Conservation (phyloP, 345 rosid genomes). For the Populus davidiana region DNA sequence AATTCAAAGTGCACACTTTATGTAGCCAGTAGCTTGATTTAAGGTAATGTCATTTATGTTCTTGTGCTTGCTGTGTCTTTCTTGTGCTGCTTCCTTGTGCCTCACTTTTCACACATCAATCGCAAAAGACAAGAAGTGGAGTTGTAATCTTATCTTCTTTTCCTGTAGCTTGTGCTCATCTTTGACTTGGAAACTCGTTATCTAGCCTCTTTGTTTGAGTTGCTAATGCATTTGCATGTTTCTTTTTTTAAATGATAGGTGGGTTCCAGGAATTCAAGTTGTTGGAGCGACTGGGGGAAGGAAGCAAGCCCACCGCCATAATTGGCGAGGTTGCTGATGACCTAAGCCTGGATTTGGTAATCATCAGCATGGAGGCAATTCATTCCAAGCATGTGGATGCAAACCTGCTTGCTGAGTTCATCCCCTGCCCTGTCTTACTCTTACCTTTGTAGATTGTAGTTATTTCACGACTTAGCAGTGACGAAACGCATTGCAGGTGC, state of each 20-base stretch:
- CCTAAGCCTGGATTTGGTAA: slow-evolving; percentile 73
- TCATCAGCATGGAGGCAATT: slow-evolving; percentile 95
- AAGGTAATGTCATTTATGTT: background rate
- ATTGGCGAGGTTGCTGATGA: slow-evolving; percentile 98
- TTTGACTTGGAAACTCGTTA: background rate
- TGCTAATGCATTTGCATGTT: background rate
- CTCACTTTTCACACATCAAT: background rate
- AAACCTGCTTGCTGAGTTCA: slow-evolving; percentile 84
- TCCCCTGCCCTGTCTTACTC: slow-evolving; percentile 90
- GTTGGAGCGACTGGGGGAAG: slow-evolving; percentile 85
- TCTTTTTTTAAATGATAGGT: slow-evolving; percentile 29
- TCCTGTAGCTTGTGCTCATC: slow-evolving; percentile 3
- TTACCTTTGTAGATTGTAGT: slow-evolving; percentile 51
- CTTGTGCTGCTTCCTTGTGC: no score
- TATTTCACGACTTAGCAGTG: background rate
- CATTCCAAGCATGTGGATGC: slow-evolving; percentile 98
- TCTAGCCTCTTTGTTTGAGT: background rate
- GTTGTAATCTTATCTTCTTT: background rate
- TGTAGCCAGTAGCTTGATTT: background rate
- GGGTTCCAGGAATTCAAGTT: slow-evolving; percentile 87
- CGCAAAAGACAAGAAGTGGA: background rate
- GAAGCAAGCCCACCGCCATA: slow-evolving; percentile 78
- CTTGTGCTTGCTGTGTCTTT: no score
- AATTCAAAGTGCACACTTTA: background rate
- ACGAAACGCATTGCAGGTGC: slow-evolving; percentile 10